phyloP scores from a whole-genome alignment of 345 rosid genomes.

The Eutrema heterophyllum region DNA sequence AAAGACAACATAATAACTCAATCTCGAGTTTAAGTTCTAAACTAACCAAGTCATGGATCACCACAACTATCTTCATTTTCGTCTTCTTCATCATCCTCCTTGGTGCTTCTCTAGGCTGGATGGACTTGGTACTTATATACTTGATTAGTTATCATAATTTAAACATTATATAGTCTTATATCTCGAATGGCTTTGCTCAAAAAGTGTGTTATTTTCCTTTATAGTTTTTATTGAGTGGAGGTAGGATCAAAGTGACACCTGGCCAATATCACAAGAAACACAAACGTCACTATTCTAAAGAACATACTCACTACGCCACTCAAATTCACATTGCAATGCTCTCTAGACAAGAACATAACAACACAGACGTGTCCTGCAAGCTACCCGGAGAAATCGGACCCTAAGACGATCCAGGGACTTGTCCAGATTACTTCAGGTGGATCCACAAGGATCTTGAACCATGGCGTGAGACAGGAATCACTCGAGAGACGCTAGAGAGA shows the following conservation, averaged over 20 bases:
- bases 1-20: neutral
- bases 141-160: neutral
- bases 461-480: constrained; percentile 48
- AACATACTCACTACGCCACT: neutral
- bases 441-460: constrained; percentile 49
- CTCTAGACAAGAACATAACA: constrained; percentile 6
- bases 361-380: constrained; percentile 28
- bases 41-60: constrained; percentile 25
- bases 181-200: neutral
- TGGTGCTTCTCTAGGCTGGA: constrained; percentile 28
- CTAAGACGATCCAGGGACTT: constrained; percentile 15
- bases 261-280: constrained; percentile 2
- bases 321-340: constrained; percentile 30
- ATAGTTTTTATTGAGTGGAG: constrained; percentile 18
- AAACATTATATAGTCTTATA: neutral
- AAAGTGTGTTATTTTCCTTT: neutral
- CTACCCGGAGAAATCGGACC: constrained; percentile 11
- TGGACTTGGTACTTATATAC: constrained; percentile 15
- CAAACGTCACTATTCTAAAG: neutral
- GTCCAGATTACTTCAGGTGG: constrained; percentile 70
- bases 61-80: constrained; percentile 18
- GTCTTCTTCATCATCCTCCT: constrained; percentile 29
- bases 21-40: neutral
- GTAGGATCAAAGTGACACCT: neutral
- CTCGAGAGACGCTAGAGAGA: constrained; percentile 40